Evolutionary conservation across 306 rosid genomes (phyloP).

Genomic region (Ceratonia siliqua): DNA sequence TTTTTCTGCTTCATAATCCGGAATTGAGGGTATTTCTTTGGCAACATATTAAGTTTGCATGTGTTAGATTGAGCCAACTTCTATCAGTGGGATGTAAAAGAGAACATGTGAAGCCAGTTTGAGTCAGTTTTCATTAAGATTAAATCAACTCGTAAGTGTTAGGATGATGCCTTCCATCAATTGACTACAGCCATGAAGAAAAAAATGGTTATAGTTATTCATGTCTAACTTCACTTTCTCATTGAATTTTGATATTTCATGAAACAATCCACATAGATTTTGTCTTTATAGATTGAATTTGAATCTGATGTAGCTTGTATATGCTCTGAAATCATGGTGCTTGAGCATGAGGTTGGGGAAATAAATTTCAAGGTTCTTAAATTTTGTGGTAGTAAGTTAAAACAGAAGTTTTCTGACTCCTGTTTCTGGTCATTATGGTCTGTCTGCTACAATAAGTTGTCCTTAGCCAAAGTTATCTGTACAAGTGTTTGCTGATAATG

Average conservation of each 20-base stretch:
- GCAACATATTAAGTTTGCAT: not conserved
- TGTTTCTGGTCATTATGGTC: not conserved
- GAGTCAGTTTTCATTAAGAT: no score
- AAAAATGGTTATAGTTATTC: not conserved
- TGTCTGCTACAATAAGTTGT: not conserved
- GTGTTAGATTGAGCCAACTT: no score
- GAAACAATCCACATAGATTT: no score
- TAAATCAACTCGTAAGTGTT: no score
- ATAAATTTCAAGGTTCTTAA: not conserved
- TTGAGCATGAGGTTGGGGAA: not conserved
- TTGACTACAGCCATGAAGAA: not conserved
- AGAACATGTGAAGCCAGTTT: no score
- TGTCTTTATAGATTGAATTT: no score
- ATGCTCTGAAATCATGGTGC: no score
- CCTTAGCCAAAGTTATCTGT: not conserved
- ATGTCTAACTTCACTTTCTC: not conserved
- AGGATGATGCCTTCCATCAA: not conserved
- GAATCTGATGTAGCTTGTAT: no score
- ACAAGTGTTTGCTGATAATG: slow-evolving; percentile 10
- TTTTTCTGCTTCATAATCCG: slow-evolving; percentile 7
- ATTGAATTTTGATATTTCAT: no score
- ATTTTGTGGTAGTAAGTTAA: slow-evolving; percentile 7
- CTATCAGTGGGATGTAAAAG: no score
- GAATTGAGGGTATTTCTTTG: not conserved
- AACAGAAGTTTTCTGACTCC: slow-evolving; percentile 5